phyloP scores from a whole-genome alignment of 768 basidiomycete genomes.

The Agaricus bisporus region DNA sequence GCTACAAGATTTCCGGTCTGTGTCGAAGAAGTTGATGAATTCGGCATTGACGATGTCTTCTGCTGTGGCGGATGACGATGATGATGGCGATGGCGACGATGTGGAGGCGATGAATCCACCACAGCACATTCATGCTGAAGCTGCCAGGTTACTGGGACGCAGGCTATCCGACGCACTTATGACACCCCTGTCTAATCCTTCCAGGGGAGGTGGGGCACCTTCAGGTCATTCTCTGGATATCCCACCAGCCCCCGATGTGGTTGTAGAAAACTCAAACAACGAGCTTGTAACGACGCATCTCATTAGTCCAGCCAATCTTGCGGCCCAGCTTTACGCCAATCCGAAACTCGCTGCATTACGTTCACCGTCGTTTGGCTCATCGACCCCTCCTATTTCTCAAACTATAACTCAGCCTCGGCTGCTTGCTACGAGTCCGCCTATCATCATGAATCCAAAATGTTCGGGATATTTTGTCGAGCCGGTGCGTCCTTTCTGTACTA shows the following conservation, averaged over 20 bases:
- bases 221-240: not conserved
- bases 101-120: slow-evolving; percentile 3
- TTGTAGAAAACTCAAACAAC: not conserved
- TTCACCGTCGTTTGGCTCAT: slow-evolving; percentile 12
- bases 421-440: slow-evolving; percentile 49
- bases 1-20: not conserved
- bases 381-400: not conserved
- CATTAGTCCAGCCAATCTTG: slow-evolving; percentile 32
- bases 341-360: slow-evolving; percentile 38
- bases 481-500: slow-evolving; percentile 38
- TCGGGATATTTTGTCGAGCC: slow-evolving; percentile 98
- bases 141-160: slow-evolving; percentile 32
- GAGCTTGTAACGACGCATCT: slow-evolving; percentile 23
- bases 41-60: slow-evolving; percentile 38
- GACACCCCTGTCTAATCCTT: slow-evolving; percentile 18
- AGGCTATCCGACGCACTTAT: slow-evolving; percentile 37
- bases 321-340: slow-evolving; percentile 34
- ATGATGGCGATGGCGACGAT: slow-evolving; percentile 13
- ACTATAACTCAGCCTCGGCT: slow-evolving; percentile 15
- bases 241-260: not conserved
- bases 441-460: slow-evolving; percentile 75
- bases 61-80: slow-evolving; percentile 42
- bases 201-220: slow-evolving; percentile 2
- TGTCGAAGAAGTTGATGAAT: slow-evolving; percentile 7
- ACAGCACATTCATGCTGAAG: slow-evolving; percentile 19